Percentiles rank a stretch among this genome's conserved stretches.
phyloP scores from a whole-genome alignment of 345 rosid genomes.

The Eucalyptus curtisii region DNA sequence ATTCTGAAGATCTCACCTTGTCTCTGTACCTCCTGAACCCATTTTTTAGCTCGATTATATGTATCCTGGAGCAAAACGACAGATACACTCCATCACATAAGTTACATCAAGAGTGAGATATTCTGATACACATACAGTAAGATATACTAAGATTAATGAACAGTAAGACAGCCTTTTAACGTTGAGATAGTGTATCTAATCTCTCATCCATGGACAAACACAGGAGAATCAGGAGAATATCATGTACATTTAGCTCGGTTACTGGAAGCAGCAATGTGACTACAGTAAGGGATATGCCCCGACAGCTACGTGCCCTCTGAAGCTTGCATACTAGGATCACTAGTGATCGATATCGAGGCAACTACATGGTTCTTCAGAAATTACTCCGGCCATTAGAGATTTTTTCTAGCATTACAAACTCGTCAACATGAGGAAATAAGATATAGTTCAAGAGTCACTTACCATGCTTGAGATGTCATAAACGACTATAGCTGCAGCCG shows the following conservation, averaged over 20 bases:
- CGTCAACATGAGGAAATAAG: not conserved
- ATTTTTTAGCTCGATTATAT: constrained; percentile 42
- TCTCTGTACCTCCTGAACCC: constrained; percentile 60
- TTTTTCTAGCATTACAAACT: not conserved
- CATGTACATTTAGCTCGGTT: not conserved
- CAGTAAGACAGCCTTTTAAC: not conserved
- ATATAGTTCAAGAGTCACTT: not conserved
- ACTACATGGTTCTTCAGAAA: not conserved
- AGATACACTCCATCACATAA: not conserved
- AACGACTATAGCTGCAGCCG: constrained; percentile 55
- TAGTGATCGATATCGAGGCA: not conserved
- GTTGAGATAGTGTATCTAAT: not conserved
- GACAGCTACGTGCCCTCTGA: not conserved
- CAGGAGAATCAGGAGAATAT: not conserved
- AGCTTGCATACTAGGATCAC: not conserved
- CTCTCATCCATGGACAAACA: not conserved
- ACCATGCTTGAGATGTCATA: constrained; percentile 63
- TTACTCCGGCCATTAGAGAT: not conserved
- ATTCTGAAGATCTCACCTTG: constrained; percentile 25
- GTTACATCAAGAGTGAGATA: not conserved
- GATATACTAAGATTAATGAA: not conserved
- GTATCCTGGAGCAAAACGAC: constrained; percentile 30
- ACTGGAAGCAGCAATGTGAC: not conserved
- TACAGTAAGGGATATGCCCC: not conserved
- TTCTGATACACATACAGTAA: not conserved